Base-by-base conservation (phyloP, 2,329 filamentous ascomycete species). In the Cladophialophora chaetospira region DNA sequence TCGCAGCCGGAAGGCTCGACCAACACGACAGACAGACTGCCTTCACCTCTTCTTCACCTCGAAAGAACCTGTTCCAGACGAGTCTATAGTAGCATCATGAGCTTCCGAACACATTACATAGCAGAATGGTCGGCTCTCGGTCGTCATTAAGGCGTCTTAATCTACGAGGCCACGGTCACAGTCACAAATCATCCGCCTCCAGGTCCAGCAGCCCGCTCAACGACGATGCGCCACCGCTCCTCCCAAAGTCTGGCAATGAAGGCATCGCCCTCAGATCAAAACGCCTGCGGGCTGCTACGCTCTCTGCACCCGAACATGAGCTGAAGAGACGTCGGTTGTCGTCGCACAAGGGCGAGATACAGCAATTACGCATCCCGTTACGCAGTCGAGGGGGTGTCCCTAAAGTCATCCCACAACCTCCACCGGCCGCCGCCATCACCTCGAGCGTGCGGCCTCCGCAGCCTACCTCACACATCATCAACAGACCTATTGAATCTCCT, bases 91-190 rank as follows among this genome's bases (percentile, higher is more conserved):
- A 62, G 51, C 62, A 65, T 58, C 62, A 65, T 65, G 63, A 65
- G 48, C 55, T 49, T 42, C 55, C 44, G 26, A 63, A 50, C 35
- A 58, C 59, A 28, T 42, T 50, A 57, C 35, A 59, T 64, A 66
- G 54, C 53, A n/a, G n/a, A n/a, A 69, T 69, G 68, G 68, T 67
- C 61, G 63, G 61, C 60, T 66, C 67, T 51, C 67, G 63, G 61
- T 65, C 65, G 56, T 68, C 67, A 46, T 64, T 65, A 55, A 66
- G 67, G 52, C 67, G 66, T 59, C 63, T 64, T 29, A 56, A 57
- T 53, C 46, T 64, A 52, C 60, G 58, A 56, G 60, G 60, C 51
- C 53, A 60, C 55, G 52, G n/a, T 40, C 36, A 40, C 36, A 40
- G 36, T 40, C 36, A 40, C 36, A 40, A 40, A 17, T 21, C 36